Conservation (phyloP, 345 rosid species). For the Jatropha curcas region DNA sequence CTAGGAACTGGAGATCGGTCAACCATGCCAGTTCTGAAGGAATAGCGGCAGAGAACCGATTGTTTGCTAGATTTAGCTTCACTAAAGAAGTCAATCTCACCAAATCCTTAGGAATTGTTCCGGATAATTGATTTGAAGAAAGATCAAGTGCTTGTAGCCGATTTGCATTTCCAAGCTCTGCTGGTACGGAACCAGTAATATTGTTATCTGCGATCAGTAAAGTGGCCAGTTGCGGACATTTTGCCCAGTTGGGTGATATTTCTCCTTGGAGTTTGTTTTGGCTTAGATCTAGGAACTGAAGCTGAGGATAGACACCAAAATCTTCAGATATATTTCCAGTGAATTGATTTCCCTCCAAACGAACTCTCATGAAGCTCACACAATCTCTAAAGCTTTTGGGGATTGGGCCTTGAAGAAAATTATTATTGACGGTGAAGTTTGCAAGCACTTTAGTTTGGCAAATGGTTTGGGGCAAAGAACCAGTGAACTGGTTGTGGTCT, state of each 20-base stretch:
- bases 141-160: conserved; percentile 32
- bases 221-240: conserved; percentile 1
- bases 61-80: conserved; percentile 7
- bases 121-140: conserved; percentile 36
- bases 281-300: conserved; percentile 22
- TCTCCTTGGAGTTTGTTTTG: conserved; percentile 30
- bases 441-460: conserved; percentile 7
- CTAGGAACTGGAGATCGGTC: conserved; percentile 12
- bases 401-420: conserved; percentile 25
- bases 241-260: conserved; percentile 22
- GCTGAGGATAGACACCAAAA: conserved; percentile 34
- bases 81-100: conserved; percentile 20
- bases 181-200: conserved; percentile 33
- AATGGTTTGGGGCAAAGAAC: conserved; percentile 17
- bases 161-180: conserved; percentile 26
- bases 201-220: conserved; percentile 24
- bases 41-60: conserved; percentile 22
- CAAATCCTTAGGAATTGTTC: conserved; percentile 35
- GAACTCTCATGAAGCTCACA: conserved; percentile 27
- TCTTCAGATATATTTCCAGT: conserved; percentile 26
- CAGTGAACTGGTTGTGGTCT: conserved; percentile 4
- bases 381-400: conserved; percentile 38
- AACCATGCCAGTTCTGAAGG: conserved; percentile 23
- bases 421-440: not conserved
- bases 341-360: conserved; percentile 30